These are phyloP conservation scores for Violaceomyces palustris DNA, from an alignment of 1,284 basidiomycete genomes.

Conservation along the genomic window DNA sequence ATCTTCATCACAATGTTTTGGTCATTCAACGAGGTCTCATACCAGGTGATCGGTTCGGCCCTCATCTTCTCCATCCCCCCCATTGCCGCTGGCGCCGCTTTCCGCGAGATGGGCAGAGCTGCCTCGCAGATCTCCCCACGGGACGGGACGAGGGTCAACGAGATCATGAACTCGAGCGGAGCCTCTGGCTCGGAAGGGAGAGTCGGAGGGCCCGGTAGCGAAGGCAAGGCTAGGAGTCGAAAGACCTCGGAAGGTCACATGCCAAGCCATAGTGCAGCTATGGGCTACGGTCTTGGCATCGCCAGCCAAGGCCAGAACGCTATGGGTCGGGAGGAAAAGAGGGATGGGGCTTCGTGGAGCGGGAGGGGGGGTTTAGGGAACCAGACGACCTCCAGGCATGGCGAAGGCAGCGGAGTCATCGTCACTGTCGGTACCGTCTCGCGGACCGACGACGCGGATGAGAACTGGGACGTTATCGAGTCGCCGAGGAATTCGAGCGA, in stretches of 20 bases:
- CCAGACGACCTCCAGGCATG: too few relatives aligned
- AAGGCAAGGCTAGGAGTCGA: too few relatives aligned
- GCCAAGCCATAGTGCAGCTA: too few relatives aligned
- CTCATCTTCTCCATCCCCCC: slow-evolving; percentile 15
- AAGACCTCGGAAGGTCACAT: too few relatives aligned
- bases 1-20: slow-evolving; percentile 19
- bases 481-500: slow-evolving; percentile 25
- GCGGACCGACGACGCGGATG: slow-evolving; percentile 7
- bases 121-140: slow-evolving; percentile 5
- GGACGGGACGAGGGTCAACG: slow-evolving; percentile 8
- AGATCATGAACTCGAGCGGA: slow-evolving; percentile 19
- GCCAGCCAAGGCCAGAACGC: too few relatives aligned
- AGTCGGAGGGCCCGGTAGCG: too few relatives aligned
- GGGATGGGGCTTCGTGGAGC: too few relatives aligned
- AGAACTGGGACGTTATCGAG: slow-evolving; percentile 4
- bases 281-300: too few relatives aligned
- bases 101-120: slow-evolving; percentile 25
- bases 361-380: too few relatives aligned
- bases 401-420: slow-evolving; percentile 8
- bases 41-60: slow-evolving; percentile 14
- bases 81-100: slow-evolving; percentile 15
- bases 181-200: too few relatives aligned
- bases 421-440: slow-evolving; percentile 22
- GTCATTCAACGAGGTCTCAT: slow-evolving; percentile 3
- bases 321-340: too few relatives aligned